phyloP scores from a whole-genome alignment of 306 rosid species.

The Spatholobus suberectus region DNA sequence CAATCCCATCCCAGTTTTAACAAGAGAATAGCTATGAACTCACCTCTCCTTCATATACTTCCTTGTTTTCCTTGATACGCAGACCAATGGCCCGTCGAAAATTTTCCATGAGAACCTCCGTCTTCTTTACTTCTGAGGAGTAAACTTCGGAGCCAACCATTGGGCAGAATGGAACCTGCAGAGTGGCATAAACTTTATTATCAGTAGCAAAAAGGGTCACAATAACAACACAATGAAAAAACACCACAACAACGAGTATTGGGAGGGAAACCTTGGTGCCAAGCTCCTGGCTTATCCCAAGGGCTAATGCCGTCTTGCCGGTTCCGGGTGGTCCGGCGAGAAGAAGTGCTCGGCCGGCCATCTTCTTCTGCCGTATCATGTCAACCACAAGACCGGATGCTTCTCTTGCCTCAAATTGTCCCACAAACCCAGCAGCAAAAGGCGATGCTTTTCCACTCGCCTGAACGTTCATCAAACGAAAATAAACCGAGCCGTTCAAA shows the following conservation, averaged over 20 bases:
- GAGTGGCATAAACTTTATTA: not conserved
- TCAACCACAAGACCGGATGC: slow-evolving; percentile 91
- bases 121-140: slow-evolving; percentile 96
- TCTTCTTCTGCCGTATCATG: slow-evolving; percentile 96
- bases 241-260: not conserved
- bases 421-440: slow-evolving; percentile 94
- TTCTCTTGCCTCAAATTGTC: slow-evolving; percentile 96
- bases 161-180: slow-evolving; percentile 94
- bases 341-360: slow-evolving; percentile 97
- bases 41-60: slow-evolving; percentile 99
- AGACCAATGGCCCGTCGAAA: slow-evolving; percentile 91
- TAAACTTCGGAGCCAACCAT: slow-evolving; percentile 99
- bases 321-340: slow-evolving; percentile 99
- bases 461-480: slow-evolving; percentile 45
- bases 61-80: slow-evolving; percentile 95
- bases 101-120: slow-evolving; percentile 95
- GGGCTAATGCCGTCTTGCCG: slow-evolving; percentile 96
- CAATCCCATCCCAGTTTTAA: slow-evolving; percentile 12
- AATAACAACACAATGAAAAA: not conserved
- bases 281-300: slow-evolving; percentile 93
- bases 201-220: not conserved
- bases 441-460: slow-evolving; percentile 74
- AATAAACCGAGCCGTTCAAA: not conserved
- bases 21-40: slow-evolving; percentile 32
- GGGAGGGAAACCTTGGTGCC: slow-evolving; percentile 80